These are phyloP conservation scores for Penicillium brevicompactum DNA, from an alignment of 2,329 filamentous ascomycete genomes.

Conservation along the genomic window DNA sequence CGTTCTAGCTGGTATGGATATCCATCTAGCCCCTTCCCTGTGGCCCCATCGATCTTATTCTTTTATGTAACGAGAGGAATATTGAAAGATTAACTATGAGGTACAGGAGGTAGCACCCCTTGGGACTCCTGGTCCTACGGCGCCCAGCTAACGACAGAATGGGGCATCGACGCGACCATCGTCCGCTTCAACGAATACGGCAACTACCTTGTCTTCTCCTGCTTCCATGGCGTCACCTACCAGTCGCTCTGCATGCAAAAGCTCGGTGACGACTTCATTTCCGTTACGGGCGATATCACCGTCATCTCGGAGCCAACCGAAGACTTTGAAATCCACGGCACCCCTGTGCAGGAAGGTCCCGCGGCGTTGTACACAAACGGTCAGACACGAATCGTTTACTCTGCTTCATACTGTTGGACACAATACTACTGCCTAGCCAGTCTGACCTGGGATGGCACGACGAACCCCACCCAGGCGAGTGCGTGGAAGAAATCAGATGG, in stretches of 20 bases:
- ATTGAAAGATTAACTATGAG: not conserved
- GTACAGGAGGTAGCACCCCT: constrained; percentile 51
- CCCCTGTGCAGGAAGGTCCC: constrained; percentile 59
- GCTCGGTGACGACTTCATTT: constrained; percentile 12
- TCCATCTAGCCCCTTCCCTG: not conserved
- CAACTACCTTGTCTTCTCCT: constrained; percentile 60
- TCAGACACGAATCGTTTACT: constrained; percentile 57
- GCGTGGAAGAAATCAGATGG: constrained; percentile 57
- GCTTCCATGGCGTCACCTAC: constrained; percentile 42
- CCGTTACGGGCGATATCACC: constrained; percentile 45
- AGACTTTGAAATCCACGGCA: constrained; percentile 34
- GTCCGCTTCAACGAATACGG: constrained; percentile 51
- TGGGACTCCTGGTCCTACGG: constrained; percentile 56
- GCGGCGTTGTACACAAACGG: constrained; percentile 57
- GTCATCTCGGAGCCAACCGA: constrained; percentile 55
- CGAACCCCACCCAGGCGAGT: constrained; percentile 47
- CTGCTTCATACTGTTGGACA: constrained; percentile 61
- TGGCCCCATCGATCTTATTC: not conserved
- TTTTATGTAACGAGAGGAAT: not conserved
- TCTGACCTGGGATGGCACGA: constrained; percentile 55
- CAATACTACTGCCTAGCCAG: constrained; percentile 57
- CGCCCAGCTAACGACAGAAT: constrained; percentile 50
- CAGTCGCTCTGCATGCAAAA: constrained; percentile 19
- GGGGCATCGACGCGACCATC: constrained; percentile 59
- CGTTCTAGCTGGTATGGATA: constrained; percentile 50